Base-by-base conservation (phyloP, 805 yeast genomes). In the Candida vartiovaarae region DNA sequence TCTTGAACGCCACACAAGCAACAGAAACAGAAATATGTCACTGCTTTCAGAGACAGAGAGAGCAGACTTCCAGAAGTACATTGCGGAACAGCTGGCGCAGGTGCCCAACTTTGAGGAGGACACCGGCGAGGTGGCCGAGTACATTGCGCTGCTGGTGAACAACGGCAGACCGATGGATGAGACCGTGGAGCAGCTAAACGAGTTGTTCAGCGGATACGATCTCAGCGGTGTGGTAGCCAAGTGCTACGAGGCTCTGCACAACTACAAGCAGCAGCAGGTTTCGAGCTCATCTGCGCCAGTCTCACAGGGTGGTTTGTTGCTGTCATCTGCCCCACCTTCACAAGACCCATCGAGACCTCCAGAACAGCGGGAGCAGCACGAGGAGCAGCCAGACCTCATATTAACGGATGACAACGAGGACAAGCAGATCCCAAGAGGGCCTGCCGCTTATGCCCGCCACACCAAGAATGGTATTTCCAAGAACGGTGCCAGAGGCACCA, bases 121-220 rank as follows among this genome's bases (percentile, higher is more conserved):
- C 53, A 70, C 74, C 26, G 68, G 65, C 37, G 82, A 80, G 52
- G 80, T 82, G 35, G 85, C 93, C 10, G 93, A 84, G 61, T 84
- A 76, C 56, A 78, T 84, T 44, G 72, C 80, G n/a, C 73, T 83
- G 36, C 67, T 84, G 60, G 81, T 84, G 48, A 80, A 82, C 10
- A 82, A 82, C 51, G 80, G 82, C 53, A 78, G 82, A 55, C 65
- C 78, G 5, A 74, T 82, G 9, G 71, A 68, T 15, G 84, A 80
- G 42, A 80, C 84, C 32, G 71, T 74, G 20, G 64, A 63, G 20
- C 93, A 84, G 56, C 70, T 85, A 29, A 67, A 75, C 32, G 74
- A 76, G 36, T 65, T 84, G 40, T 78, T 82, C 48, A 83, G 82
- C 42, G 73, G 75, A 4, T 76, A 76, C 6, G 76, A 82, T n/a